A percentile compares a stretch with the other conserved stretches of the same genome.
Evolutionary conservation across 805 yeast genomes (phyloP).

Genomic region (Wickerhamiella parazyma): DNA sequence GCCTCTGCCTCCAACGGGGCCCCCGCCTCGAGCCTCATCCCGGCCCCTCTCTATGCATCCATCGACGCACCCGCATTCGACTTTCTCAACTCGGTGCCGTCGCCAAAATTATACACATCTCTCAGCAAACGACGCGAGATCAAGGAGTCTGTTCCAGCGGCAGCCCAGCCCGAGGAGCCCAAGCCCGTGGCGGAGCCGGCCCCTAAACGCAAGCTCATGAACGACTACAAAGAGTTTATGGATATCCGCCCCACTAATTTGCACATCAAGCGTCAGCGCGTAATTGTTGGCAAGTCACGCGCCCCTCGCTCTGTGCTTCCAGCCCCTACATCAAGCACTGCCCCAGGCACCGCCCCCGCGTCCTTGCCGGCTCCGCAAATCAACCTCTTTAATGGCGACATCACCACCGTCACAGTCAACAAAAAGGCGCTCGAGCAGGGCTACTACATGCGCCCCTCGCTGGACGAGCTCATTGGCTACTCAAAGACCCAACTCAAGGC

Average conservation of each 20-base stretch:
- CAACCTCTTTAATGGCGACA: not conserved
- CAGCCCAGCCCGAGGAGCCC: not conserved
- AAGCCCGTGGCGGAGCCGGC: not conserved
- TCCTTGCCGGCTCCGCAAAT: not conserved
- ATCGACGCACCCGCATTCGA: conserved; percentile 22
- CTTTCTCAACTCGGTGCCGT: conserved; percentile 16
- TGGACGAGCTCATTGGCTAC: conserved; percentile 44
- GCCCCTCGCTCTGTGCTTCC: no score
- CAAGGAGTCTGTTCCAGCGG: not conserved
- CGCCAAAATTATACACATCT: conserved; percentile 19
- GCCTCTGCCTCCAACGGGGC: not conserved
- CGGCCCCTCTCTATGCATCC: conserved; percentile 13
- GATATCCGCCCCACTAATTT: conserved; percentile 19
- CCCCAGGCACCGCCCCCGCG: not conserved
- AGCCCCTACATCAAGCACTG: no score
- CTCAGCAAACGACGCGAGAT: conserved; percentile 8
- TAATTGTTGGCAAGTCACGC: not conserved
- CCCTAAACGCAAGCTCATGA: conserved; percentile 14
- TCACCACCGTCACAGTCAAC: conserved; percentile 17
- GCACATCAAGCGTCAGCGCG: conserved; percentile 11
- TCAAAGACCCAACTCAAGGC: conserved; percentile 44
- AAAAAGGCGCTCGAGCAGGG: conserved; percentile 31
- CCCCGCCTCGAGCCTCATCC: not conserved
- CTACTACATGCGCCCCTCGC: conserved; percentile 67
- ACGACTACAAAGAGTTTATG: conserved; percentile 17